A percentile compares a stretch with the other conserved stretches of the same genome.
Conservation (phyloP, 1,139 yeast species). For the Chernovozyma sophiae-reginae region DNA sequence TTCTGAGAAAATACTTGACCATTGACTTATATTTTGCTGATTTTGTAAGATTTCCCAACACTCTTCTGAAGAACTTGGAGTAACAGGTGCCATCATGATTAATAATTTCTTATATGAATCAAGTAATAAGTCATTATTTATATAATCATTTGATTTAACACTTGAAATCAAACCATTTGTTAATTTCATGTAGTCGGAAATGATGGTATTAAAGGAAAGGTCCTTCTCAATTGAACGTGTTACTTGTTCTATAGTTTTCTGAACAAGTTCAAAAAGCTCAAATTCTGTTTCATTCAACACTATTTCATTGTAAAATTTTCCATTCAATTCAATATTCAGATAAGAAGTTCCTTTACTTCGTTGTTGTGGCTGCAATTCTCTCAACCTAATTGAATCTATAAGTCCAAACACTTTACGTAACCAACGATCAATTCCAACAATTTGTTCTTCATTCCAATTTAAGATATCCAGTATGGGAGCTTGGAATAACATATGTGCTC, state of each 20-base stretch:
- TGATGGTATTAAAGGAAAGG: constrained; percentile 73
- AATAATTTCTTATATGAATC: constrained; percentile 53
- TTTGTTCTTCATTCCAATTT: constrained; percentile 87
- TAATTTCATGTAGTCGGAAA: constrained; percentile 86
- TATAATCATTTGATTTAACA: constrained; percentile 20
- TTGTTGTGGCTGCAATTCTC: background rate
- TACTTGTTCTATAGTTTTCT: constrained; percentile 45
- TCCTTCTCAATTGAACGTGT: constrained; percentile 57
- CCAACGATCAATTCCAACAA: constrained; percentile 88
- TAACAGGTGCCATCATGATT: constrained; percentile 63
- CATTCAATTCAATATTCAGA: constrained; percentile 20
- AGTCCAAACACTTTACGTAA: constrained; percentile 55
- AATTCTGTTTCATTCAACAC: constrained; percentile 44
- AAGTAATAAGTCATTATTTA: constrained; percentile 24
- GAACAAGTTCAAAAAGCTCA: constrained; percentile 54
- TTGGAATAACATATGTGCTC: constrained; percentile 91
- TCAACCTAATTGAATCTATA: constrained; percentile 16
- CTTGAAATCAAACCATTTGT: constrained; percentile 44
- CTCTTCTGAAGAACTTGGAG: constrained; percentile 83
- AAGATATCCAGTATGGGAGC: constrained; percentile 83
- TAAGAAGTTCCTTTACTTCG: constrained; percentile 1
- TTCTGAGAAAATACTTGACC: constrained; percentile 53
- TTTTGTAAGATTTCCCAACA: constrained; percentile 49
- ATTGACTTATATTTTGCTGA: constrained; percentile 12
- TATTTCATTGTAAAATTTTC: constrained; percentile 12